These are phyloP conservation scores for Rhizophora apiculata DNA, from an alignment of 345 rosid genomes.

Conservation along the genomic window DNA sequence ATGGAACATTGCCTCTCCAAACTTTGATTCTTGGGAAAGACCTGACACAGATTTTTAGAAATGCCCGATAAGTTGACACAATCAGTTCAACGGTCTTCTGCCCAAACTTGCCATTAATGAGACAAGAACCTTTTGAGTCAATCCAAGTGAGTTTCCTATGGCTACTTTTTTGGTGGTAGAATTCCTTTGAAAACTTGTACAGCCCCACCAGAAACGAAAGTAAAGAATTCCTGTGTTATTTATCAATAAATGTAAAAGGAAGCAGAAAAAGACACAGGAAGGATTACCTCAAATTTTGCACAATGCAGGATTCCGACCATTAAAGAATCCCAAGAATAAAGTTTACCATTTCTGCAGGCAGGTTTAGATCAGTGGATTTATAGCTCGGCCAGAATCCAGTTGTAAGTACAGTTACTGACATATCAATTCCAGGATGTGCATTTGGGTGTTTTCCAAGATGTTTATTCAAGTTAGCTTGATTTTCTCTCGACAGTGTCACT, in stretches of 20 bases:
- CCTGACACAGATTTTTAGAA: constrained; percentile 45
- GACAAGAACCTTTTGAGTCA: constrained; percentile 59
- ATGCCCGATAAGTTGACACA: constrained; percentile 80
- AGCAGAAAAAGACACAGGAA: neutral
- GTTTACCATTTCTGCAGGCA: constrained; percentile 76
- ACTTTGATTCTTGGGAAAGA: constrained; percentile 12
- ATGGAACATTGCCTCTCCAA: neutral
- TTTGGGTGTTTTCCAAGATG: constrained; percentile 49
- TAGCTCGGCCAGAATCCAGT: constrained; percentile 93
- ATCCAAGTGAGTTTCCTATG: constrained; percentile 77
- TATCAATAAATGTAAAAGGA: neutral
- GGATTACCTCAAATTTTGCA: neutral
- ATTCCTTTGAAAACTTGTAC: constrained; percentile 60
- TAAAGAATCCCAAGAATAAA: neutral
- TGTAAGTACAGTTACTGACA: constrained; percentile 77
- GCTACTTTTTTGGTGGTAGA: constrained; percentile 55
- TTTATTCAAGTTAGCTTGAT: constrained; percentile 64
- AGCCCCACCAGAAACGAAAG: constrained; percentile 50
- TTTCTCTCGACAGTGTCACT: constrained; percentile 78
- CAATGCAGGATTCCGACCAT: too few species aligned
- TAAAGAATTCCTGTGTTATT: neutral
- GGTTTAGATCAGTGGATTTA: constrained; percentile 73
- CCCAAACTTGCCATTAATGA: constrained; percentile 58
- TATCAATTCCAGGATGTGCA: constrained; percentile 68
- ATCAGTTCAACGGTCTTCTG: constrained; percentile 55